phyloP scores from a whole-genome alignment of 371 early-diverging fungal genomes.

The Mucor sp. region DNA sequence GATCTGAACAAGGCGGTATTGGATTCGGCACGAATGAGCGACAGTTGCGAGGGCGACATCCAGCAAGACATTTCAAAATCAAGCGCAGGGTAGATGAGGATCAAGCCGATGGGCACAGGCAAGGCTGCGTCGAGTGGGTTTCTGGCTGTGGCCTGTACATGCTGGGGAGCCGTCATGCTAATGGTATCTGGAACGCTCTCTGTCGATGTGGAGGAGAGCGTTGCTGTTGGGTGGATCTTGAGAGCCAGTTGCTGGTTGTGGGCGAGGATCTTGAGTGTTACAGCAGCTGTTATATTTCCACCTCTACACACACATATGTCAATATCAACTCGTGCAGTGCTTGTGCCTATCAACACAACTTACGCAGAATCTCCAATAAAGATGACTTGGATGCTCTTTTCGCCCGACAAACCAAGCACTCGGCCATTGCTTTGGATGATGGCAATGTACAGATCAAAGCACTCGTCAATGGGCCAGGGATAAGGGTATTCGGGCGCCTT shows the following conservation, averaged over 20 bases:
- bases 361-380: slow-evolving; percentile 96
- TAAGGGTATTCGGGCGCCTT: slow-evolving; percentile 97
- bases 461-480: slow-evolving; percentile 91
- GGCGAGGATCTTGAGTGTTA: slow-evolving; percentile 70
- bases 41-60: slow-evolving; percentile 77
- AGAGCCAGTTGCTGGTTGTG: slow-evolving; percentile 51
- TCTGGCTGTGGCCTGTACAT: neutral
- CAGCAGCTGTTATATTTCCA: slow-evolving; percentile 75
- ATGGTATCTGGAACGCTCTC: neutral
- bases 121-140: slow-evolving; percentile 2
- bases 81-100: slow-evolving; percentile 89
- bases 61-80: slow-evolving; percentile 90
- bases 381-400: slow-evolving; percentile 57
- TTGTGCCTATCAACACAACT: slow-evolving; percentile 32
- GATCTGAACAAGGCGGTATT: slow-evolving; percentile 58
- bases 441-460: slow-evolving; percentile 84
- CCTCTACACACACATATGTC: slow-evolving; percentile 50
- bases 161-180: neutral
- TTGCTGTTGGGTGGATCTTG: neutral
- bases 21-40: slow-evolving; percentile 51
- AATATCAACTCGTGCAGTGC: neutral
- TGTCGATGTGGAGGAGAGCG: neutral
- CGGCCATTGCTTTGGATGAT: slow-evolving; percentile 69
- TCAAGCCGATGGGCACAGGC: slow-evolving; percentile 60
- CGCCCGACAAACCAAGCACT: slow-evolving; percentile 68